Conservation (phyloP, 2,329 filamentous ascomycete genomes). For the Metarhizium brunneum region DNA sequence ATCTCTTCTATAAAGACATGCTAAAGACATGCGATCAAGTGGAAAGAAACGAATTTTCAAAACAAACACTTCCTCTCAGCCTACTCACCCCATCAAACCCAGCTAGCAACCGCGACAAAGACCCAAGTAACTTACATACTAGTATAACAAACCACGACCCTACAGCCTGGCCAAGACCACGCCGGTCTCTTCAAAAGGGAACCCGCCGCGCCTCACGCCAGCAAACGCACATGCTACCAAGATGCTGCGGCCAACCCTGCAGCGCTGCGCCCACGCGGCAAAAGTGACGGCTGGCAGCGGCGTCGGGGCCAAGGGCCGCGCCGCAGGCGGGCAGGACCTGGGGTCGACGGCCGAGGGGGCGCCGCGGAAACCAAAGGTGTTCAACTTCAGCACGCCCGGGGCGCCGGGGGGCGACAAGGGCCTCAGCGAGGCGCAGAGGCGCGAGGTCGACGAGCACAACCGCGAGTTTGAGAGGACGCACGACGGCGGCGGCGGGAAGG, state of each 20-base stretch:
- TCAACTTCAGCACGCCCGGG: slow-evolving; percentile 35
- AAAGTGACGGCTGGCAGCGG: background rate
- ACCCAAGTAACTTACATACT: too few species aligned
- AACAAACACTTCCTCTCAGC: too few species aligned
- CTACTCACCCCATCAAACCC: too few species aligned
- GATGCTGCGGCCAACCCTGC: background rate
- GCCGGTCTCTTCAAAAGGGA: too few species aligned
- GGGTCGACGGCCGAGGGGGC: slow-evolving; percentile 8
- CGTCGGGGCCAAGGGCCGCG: background rate
- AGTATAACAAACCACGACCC: too few species aligned
- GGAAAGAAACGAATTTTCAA: too few species aligned
- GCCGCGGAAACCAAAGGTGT: slow-evolving; percentile 41
- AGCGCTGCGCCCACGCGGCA: background rate
- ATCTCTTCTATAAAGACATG: too few species aligned
- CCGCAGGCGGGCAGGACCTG: background rate
- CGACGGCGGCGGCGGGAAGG: slow-evolving; percentile 31
- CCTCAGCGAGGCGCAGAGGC: slow-evolving; percentile 41
- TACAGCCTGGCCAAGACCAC: too few species aligned
- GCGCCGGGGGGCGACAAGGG: slow-evolving; percentile 14
- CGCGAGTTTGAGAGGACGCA: slow-evolving; percentile 45
- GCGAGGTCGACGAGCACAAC: slow-evolving; percentile 51
- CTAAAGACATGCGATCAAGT: too few species aligned
- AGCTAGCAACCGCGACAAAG: too few species aligned
- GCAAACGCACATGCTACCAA: too few species aligned
- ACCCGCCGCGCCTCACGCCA: too few species aligned